A percentile compares a stretch with the other conserved stretches of the same genome.
Evolutionary conservation across 2,329 filamentous ascomycete genomes (phyloP).

Genomic region (Trichoderma semiorbis): DNA sequence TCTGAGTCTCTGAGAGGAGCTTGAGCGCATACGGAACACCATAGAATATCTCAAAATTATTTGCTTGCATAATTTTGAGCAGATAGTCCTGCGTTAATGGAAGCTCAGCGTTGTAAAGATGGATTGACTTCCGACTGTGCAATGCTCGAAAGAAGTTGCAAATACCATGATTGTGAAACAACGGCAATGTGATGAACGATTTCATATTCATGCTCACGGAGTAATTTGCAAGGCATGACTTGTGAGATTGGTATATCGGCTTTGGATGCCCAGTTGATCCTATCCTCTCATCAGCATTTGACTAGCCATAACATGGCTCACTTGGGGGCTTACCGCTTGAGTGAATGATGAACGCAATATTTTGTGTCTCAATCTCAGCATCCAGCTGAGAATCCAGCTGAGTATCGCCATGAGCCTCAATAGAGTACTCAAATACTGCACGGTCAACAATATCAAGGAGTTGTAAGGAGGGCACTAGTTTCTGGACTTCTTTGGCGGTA

Average conservation of each 20-base stretch:
- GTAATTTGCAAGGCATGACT: conserved; percentile 1
- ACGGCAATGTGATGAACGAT: background rate
- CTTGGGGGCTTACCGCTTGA: background rate
- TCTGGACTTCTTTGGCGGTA: background rate
- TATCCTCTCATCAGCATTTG: background rate
- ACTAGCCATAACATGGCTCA: background rate
- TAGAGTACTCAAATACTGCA: background rate
- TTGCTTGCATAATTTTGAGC: background rate
- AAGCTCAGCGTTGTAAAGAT: conserved; percentile 7
- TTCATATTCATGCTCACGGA: background rate
- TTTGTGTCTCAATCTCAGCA: background rate
- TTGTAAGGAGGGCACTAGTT: background rate
- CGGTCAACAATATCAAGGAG: background rate
- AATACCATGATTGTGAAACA: conserved; percentile 2
- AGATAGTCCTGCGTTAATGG: background rate
- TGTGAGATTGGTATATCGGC: conserved; percentile 2
- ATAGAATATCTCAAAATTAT: conserved; percentile 3
- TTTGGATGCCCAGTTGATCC: conserved; percentile 5
- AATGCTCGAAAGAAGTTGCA: conserved; percentile 7
- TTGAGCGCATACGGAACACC: conserved; percentile 3
- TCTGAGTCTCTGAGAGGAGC: background rate
- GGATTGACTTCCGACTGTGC: background rate
- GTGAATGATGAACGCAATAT: conserved; percentile 2
- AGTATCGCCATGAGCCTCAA: conserved; percentile 5
- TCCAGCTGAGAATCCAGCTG: background rate